Evolutionary conservation across 768 basidiomycete species (phyloP), one percentile per base, ranked within the genome.

Genomic region (Podaxis pistillaris): DNA sequence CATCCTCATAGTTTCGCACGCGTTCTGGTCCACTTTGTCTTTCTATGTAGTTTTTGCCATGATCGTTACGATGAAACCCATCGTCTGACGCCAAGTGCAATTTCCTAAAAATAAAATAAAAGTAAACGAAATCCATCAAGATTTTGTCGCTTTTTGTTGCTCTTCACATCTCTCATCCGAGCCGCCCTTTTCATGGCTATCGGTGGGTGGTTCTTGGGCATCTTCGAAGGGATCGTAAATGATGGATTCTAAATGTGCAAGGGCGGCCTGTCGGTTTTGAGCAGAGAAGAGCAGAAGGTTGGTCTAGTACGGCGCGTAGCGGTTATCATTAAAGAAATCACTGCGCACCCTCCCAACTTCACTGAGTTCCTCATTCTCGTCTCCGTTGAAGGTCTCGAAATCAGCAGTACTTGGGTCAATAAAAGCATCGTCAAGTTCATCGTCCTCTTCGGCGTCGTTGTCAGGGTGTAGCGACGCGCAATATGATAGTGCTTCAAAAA

Each of bases 271-370:
- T 67, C 66, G 26, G 63, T 54, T 24, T 38, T 44, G 63, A 63
- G 53, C 59, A 59, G 52, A 63, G 65, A 65, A 66, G 68, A 68
- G 62, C 62, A 67, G 66, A 72, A 66, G 63, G 62, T 63, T 68
- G 69, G 75, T 83, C 90, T 90, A 96, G 86, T 96, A 96, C 68
- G 94, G 94, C 63, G 85, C 79, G 77, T 80, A 94, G 75, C 93
- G 90, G 72, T 76, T 82, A 80, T 88, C 75, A 79, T 87, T 87
- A 76, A 83, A 70, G 74, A 90, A 90, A 90, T 90, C 84, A 74
- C 88, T 91, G 90, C 94, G 91, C 88, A 94, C 92, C 89, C 91
- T 87, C 79, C 94, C 94, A 67, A 89, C 90, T 78, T 89, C 88
- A 74, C 87, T 91, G 66, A 94, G 83, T 75, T 94, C 91, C 68